A percentile compares a stretch with the other conserved stretches of the same genome.
Evolutionary conservation across 2,329 filamentous ascomycete species (phyloP).

Genomic region (Colletotrichum eleusines): DNA sequence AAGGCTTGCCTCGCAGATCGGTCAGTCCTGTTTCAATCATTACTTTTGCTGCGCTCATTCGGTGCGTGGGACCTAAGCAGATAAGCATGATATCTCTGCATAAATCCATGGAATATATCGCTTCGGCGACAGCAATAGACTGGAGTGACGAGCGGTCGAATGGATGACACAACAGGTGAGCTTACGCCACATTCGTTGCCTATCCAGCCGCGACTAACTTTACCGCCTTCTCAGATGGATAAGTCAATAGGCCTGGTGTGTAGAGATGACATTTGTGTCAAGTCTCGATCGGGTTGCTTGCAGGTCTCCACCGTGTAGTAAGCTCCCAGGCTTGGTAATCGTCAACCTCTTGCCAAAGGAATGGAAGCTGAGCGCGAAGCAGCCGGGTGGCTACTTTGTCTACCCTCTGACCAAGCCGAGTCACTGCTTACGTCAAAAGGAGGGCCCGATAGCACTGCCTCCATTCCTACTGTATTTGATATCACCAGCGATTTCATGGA

Average conservation of each 20-base stretch:
- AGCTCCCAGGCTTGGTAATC: conserved; percentile 21
- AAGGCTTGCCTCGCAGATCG: background rate
- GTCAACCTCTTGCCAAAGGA: background rate
- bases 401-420: conserved; percentile 11
- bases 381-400: conserved; percentile 9
- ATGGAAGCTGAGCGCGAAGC: conserved; percentile 7
- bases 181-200: conserved; percentile 12
- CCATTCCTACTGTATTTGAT: conserved; percentile 1
- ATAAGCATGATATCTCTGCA: background rate
- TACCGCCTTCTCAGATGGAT: background rate
- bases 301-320: conserved; percentile 12
- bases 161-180: conserved; percentile 19
- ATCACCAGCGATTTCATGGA: background rate
- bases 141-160: background rate
- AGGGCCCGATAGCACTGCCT: background rate
- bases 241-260: background rate
- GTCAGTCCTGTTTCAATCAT: conserved; percentile 14
- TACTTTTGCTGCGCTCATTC: conserved; percentile 21
- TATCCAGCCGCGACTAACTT: conserved; percentile 5
- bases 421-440: conserved; percentile 33
- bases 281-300: conserved; percentile 3
- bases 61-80: background rate
- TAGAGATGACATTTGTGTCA: background rate
- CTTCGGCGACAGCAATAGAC: conserved; percentile 5
- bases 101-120: background rate